These are phyloP conservation scores for Hericium alpestre DNA, from an alignment of 768 basidiomycete genomes.

Conservation along the genomic window DNA sequence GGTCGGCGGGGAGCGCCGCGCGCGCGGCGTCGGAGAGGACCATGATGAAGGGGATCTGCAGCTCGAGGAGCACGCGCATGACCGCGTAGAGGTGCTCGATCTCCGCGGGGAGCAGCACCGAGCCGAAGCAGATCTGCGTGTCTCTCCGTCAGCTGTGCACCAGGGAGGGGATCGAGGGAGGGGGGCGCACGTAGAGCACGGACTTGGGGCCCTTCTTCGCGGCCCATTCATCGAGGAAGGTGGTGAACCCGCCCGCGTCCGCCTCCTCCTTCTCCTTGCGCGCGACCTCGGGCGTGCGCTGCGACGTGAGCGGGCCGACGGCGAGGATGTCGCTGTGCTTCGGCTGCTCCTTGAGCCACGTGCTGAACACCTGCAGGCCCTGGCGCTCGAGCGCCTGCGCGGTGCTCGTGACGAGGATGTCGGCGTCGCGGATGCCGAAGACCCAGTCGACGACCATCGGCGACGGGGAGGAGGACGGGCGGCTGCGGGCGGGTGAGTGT, in stretches of 20 bases:
- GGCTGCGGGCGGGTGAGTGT: neutral
- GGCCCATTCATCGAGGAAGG: neutral
- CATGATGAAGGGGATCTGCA: neutral
- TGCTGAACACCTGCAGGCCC: neutral
- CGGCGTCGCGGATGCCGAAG: neutral
- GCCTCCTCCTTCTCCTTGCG: neutral
- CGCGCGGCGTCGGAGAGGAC: neutral
- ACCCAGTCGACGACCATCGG: neutral
- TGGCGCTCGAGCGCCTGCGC: neutral
- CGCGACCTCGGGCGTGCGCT: neutral
- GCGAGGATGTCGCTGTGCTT: neutral
- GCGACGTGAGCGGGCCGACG: neutral
- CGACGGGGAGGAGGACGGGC: neutral
- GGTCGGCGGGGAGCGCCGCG: neutral
- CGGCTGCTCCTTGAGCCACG: neutral
- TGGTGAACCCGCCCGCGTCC: neutral
- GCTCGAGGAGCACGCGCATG: neutral
- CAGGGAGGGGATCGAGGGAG: neutral
- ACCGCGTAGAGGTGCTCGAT: neutral
- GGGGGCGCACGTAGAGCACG: neutral
- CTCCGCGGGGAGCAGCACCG: neutral
- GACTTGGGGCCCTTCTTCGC: neutral
- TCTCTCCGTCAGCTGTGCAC: neutral
- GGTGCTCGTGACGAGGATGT: neutral
- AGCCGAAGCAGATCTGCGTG: neutral